phyloP scores from a whole-genome alignment of 352 stramenopile genomes.

The Phytophthora syringae region DNA sequence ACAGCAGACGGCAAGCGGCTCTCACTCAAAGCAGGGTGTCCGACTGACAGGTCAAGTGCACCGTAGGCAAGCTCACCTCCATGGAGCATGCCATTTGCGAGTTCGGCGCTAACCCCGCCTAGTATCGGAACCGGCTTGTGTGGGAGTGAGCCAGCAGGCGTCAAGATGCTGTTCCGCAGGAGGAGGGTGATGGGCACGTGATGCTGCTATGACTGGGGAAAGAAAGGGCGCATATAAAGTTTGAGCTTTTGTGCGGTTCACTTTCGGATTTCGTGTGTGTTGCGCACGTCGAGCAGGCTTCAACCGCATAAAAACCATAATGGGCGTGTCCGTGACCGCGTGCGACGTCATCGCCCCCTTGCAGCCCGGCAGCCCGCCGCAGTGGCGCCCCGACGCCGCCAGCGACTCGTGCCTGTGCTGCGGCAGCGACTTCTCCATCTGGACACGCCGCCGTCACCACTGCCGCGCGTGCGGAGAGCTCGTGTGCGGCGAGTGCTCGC shows the following conservation, averaged over 20 bases:
- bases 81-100: not conserved
- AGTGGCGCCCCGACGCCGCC: constrained; percentile 75
- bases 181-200: constrained; percentile 7
- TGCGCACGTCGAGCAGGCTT: constrained; percentile 31
- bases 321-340: constrained; percentile 34
- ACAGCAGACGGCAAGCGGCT: not conserved
- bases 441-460: constrained; percentile 75
- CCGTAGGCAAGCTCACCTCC: not conserved
- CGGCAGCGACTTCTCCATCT: constrained; percentile 74
- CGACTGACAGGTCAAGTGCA: too few relatives aligned
- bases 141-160: not conserved
- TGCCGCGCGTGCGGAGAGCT: constrained; percentile 82
- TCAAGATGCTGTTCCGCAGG: constrained; percentile 1
- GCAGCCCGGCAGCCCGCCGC: constrained; percentile 23
- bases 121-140: not conserved
- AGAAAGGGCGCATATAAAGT: constrained; percentile 3
- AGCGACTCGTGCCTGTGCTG: constrained; percentile 80
- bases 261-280: constrained; percentile 37
- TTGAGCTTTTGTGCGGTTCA: constrained; percentile 16
- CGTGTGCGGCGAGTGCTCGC: constrained; percentile 77
- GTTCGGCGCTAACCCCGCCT: not conserved
- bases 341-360: constrained; percentile 26
- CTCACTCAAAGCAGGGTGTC: not conserved
- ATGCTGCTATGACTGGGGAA: constrained; percentile 14
- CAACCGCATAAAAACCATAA: constrained; percentile 5